Conservation (phyloP, 768 basidiomycete genomes). For the Tricholoma saponaceum region DNA sequence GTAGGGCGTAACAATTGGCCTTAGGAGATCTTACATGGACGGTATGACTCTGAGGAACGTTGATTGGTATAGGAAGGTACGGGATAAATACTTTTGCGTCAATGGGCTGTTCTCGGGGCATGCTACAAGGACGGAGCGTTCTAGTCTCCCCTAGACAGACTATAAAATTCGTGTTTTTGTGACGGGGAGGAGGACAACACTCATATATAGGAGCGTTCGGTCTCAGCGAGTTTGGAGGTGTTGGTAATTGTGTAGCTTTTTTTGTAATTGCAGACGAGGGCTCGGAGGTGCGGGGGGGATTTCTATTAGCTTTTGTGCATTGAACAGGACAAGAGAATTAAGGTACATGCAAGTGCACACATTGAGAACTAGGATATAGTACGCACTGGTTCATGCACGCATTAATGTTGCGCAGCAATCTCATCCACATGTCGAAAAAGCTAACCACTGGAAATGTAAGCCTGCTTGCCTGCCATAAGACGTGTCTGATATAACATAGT, state of each 20-base stretch:
- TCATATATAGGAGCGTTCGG: too few relatives aligned
- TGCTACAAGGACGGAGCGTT: conserved; percentile 91
- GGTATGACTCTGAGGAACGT: not conserved
- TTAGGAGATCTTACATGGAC: conserved; percentile 67
- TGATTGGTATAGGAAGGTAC: not conserved
- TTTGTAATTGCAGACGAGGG: conserved; percentile 65
- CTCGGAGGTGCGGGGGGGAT: conserved; percentile 83
- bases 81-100: conserved; percentile 54
- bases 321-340: conserved; percentile 2
- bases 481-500: conserved; percentile 75
- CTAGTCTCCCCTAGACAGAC: too few relatives aligned
- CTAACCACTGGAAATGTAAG: conserved; percentile 7
- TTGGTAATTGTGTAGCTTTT: conserved; percentile 96
- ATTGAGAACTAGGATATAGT: not conserved
- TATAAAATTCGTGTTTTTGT: too few relatives aligned
- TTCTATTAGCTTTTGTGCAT: not conserved
- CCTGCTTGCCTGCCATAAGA: conserved; percentile 92
- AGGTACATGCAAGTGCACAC: conserved; percentile 17
- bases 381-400: conserved; percentile 91
- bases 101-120: conserved; percentile 85
- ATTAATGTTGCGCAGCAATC: conserved; percentile 91
- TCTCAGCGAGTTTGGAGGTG: conserved; percentile 90
- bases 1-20: conserved; percentile 91
- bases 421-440: conserved; percentile 71
- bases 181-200: too few relatives aligned